These are phyloP conservation scores for Argentina anserina DNA, from an alignment of 306 rosid species.

Conservation along the genomic window DNA sequence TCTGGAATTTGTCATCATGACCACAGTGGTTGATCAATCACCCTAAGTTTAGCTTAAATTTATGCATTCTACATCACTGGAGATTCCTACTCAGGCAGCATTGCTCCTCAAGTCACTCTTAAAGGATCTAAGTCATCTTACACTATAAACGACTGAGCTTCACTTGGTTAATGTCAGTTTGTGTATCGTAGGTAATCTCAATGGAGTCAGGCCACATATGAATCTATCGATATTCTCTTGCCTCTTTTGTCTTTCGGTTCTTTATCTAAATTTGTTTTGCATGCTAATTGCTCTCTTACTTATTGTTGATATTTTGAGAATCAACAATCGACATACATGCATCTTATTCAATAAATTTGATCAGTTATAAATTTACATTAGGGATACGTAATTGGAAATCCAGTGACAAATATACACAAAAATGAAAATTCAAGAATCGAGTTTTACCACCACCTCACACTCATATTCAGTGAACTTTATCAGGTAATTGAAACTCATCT, in stretches of 20 bases:
- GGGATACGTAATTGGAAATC: constrained; percentile 57
- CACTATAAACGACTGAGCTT: background rate
- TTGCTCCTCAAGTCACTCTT: constrained; percentile 9
- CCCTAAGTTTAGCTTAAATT: constrained; percentile 42
- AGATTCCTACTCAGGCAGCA: constrained; percentile 46
- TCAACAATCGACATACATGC: too few species aligned
- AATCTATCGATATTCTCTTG: too few species aligned
- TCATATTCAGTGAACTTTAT: constrained; percentile 46
- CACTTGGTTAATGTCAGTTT: too few species aligned
- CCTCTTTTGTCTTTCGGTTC: too few species aligned
- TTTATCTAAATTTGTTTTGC: too few species aligned
- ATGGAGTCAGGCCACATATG: background rate
- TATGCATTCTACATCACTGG: constrained; percentile 48
- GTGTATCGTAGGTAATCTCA: background rate
- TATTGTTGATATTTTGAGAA: background rate
- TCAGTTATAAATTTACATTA: background rate
- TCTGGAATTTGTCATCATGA: background rate
- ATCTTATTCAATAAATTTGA: background rate
- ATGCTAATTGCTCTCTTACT: background rate
- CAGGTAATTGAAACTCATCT: constrained; percentile 26
- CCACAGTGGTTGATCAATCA: constrained; percentile 52
- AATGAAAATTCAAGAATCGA: background rate
- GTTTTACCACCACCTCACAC: constrained; percentile 39
- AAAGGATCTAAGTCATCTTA: background rate
- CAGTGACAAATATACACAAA: constrained; percentile 6